A percentile compares a stretch with the other conserved stretches of the same genome.
Evolutionary conservation across 805 yeast genomes (phyloP).

Genomic region (Candida qinlingensis): DNA sequence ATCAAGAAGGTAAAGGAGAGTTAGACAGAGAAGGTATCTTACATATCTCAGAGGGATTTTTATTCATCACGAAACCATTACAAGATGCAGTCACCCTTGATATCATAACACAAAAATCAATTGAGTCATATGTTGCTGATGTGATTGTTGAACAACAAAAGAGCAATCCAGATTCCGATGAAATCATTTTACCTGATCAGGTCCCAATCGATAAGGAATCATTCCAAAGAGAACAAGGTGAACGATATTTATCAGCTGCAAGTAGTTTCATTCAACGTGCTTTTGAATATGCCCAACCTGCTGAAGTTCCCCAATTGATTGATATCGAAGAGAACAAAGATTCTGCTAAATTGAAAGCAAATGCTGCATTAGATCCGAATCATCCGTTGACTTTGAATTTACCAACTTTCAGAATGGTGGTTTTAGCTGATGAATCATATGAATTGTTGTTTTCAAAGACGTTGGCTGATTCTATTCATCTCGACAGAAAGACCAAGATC

Average conservation of each 20-base stretch:
- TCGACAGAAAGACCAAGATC: conserved; percentile 45
- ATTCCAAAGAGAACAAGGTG: conserved; percentile 61
- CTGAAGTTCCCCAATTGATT: conserved; percentile 40
- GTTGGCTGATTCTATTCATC: conserved; percentile 60
- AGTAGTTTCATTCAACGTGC: conserved; percentile 82
- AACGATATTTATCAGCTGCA: conserved; percentile 80
- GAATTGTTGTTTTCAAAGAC: conserved; percentile 77
- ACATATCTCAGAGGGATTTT: conserved; percentile 79
- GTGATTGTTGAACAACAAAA: conserved; percentile 36
- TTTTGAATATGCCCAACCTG: conserved; percentile 83
- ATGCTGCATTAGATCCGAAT: conserved; percentile 78
- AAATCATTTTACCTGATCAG: conserved; percentile 49
- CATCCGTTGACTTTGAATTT: conserved; percentile 69
- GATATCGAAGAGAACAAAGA: conserved; percentile 34
- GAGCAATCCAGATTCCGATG: conserved; percentile 25
- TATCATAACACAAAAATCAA: conserved; percentile 51
- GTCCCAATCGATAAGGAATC: conserved; percentile 58
- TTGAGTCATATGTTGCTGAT: conserved; percentile 66
- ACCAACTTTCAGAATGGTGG: conserved; percentile 91
- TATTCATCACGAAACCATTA: conserved; percentile 81
- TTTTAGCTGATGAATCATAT: conserved; percentile 89
- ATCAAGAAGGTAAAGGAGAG: conserved; percentile 48
- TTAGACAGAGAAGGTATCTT: conserved; percentile 77
- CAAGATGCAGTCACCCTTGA: conserved; percentile 69
- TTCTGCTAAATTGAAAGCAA: conserved; percentile 39